Evolutionary conservation across 306 rosid genomes (phyloP), one percentile per base, ranked within the genome.

Genomic region (Fagus crenata): DNA sequence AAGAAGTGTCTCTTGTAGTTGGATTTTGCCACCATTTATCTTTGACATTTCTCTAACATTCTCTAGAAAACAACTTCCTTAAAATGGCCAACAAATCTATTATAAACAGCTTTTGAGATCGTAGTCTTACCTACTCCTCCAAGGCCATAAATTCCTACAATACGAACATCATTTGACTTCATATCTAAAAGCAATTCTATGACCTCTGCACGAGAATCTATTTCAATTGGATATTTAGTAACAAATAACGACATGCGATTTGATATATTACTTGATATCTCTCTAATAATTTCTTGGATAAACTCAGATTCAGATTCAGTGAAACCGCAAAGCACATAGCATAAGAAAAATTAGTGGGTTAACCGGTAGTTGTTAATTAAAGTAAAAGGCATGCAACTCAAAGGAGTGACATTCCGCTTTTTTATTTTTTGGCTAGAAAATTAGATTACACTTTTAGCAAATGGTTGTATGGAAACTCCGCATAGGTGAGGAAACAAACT

Each of bases 111-210:
- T 4, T 22, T 32, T 0, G 81, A 49, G 5, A 69, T 58, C 1
- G 81, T 77, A 2, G 80, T 68, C 33, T 77, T 75, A n/a, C 79
- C 79, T 8, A 63, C 41, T 3, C 82, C 82, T 1, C 68, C 56
- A 3, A 68, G 32, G 42, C 81, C 76, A 70, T 35, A 35, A 15
- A 69, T 71, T 43, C 76, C 81, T 7, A 78, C 63, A 53, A 78
- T 59, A 15, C 2, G 41, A 6, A 78, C 71, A 22, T 18, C 53
- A 11, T 59, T 60, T 28, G 71, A 78, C 18, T 63, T 63, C 37
- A 78, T 41, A 43, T 70, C 61, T 43, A 43, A 43, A 43, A 43
- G 51, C 51, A 0, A 43, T 43, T 43, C 12, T 53, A 71, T 31
- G 1, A 33, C 49, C 14, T 69, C 31, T 6, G 46, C 71, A 12